phyloP scores from a whole-genome alignment of 805 yeast species.

The Pichia nanzhaoensis region DNA sequence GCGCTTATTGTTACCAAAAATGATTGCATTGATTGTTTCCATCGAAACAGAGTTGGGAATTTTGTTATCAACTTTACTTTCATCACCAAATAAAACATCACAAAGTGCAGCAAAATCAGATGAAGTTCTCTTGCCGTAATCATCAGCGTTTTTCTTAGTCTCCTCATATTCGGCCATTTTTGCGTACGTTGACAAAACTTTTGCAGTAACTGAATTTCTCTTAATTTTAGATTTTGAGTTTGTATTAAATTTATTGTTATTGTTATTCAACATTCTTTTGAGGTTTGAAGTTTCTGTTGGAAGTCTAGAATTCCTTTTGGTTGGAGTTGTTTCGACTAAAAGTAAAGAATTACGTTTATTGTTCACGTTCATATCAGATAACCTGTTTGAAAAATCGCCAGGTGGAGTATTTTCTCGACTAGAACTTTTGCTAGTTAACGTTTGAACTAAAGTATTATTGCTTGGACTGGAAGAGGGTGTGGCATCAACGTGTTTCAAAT shows the following conservation, averaged over 20 bases:
- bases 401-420: neutral
- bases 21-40: slow-evolving; percentile 44
- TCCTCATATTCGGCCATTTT: slow-evolving; percentile 46
- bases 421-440: neutral
- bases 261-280: slow-evolving; percentile 7
- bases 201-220: slow-evolving; percentile 67
- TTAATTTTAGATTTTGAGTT: slow-evolving; percentile 31
- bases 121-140: slow-evolving; percentile 68
- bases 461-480: slow-evolving; percentile 3
- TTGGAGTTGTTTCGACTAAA: slow-evolving; percentile 17
- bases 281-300: slow-evolving; percentile 19
- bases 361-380: neutral
- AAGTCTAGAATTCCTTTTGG: slow-evolving; percentile 16
- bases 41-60: slow-evolving; percentile 37
- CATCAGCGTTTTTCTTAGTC: slow-evolving; percentile 65
- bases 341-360: slow-evolving; percentile 11
- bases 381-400: neutral
- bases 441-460: neutral
- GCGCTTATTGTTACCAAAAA: slow-evolving; percentile 22
- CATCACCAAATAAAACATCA: slow-evolving; percentile 72
- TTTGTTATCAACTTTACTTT: slow-evolving; percentile 29
- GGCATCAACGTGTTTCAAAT: neutral
- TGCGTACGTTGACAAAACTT: slow-evolving; percentile 65
- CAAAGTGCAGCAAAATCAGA: slow-evolving; percentile 73
- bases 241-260: neutral